phyloP scores from a whole-genome alignment of 2,329 filamentous ascomycete genomes.

The Ophiostoma australiae region DNA sequence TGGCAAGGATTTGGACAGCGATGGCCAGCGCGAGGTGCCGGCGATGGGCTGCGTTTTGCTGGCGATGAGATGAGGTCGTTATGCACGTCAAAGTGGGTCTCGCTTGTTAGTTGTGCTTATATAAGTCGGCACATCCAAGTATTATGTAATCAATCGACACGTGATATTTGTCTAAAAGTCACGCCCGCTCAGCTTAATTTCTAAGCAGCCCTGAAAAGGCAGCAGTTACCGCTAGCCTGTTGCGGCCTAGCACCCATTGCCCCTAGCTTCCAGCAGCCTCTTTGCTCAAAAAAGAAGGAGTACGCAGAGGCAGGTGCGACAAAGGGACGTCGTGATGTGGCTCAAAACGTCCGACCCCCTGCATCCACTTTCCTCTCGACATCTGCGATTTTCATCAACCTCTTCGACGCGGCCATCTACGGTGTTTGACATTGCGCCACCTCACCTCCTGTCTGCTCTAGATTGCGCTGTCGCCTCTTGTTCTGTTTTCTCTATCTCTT shows the following conservation, averaged over 20 bases:
- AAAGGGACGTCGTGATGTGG: conserved; percentile 19
- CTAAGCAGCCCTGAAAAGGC: conserved; percentile 19
- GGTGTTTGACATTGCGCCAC: neutral
- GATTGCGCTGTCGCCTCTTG: conserved; percentile 1
- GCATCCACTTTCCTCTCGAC: conserved; percentile 19
- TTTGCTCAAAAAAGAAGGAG: conserved; percentile 18
- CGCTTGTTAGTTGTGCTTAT: neutral
- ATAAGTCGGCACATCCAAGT: neutral
- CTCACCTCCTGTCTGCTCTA: neutral
- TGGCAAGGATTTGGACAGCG: neutral
- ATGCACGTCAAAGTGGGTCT: neutral
- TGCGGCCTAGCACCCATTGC: conserved; percentile 20
- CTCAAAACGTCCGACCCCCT: conserved; percentile 17
- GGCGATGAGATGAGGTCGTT: neutral
- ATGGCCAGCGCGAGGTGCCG: neutral
- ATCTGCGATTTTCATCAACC: conserved; percentile 15
- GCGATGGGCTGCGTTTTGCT: neutral
- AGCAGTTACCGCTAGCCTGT: conserved; percentile 1
- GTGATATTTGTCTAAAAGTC: neutral
- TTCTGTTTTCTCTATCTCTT: neutral
- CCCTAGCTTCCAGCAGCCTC: conserved; percentile 25
- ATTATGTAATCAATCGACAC: neutral
- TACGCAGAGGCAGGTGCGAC: conserved; percentile 18
- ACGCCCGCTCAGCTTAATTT: conserved; percentile 16
- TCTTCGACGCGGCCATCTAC: neutral